Conservation (phyloP, 306 rosid species). For the Begonia peltatifolia region DNA sequence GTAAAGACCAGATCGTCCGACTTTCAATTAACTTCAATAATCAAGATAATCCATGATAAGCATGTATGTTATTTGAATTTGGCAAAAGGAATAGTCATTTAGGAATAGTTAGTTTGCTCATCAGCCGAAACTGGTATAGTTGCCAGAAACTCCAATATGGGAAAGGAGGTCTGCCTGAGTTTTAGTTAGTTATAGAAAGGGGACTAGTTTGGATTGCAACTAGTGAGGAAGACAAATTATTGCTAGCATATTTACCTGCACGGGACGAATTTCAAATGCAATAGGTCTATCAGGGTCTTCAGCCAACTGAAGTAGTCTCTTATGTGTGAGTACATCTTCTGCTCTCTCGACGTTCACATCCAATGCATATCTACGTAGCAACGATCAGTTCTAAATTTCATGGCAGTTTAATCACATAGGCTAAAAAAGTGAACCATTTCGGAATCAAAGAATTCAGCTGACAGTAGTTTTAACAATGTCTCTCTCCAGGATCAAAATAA, state of each 20-base stretch:
- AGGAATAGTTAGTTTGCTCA: neutral
- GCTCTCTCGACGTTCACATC: slow-evolving; percentile 99
- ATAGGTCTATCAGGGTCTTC: slow-evolving; percentile 62
- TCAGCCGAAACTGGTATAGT: neutral
- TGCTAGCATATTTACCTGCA: slow-evolving; percentile 41
- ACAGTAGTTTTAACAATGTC: too few relatives aligned
- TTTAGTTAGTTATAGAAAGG: too few relatives aligned
- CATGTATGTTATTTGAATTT: neutral
- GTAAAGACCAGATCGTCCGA: slow-evolving; percentile 1
- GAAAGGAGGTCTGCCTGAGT: neutral
- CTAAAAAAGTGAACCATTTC: too few relatives aligned
- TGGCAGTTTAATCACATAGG: too few relatives aligned
- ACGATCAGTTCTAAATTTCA: slow-evolving; percentile 12
- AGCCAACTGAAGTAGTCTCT: slow-evolving; percentile 72
- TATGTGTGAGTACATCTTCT: slow-evolving; percentile 82
- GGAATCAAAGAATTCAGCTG: too few relatives aligned
- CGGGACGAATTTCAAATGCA: slow-evolving; percentile 73
- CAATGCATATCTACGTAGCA: slow-evolving; percentile 64
- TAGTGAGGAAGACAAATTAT: neutral
- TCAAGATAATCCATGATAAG: neutral
- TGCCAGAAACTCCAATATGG: neutral
- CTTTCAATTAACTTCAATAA: neutral
- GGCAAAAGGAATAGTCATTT: neutral
- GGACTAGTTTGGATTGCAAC: neutral
- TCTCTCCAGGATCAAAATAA: too few relatives aligned